Percentiles rank a stretch among this genome's conserved stretches.
Conservation (phyloP, 1,139 yeast species). For the Tardiomyces blankii region DNA sequence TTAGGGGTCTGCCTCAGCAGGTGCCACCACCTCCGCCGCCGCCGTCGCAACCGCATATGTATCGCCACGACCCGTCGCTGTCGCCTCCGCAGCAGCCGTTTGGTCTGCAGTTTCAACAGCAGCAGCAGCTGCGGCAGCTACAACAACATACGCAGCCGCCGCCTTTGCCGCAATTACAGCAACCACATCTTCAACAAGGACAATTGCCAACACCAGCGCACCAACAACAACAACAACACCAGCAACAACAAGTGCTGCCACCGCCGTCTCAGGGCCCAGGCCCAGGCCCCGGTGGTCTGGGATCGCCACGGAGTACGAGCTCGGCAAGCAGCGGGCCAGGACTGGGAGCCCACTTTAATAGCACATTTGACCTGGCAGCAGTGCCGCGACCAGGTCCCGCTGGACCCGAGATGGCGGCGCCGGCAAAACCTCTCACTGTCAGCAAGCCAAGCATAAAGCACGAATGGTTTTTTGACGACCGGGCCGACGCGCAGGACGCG, state of each 20-base stretch:
- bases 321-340: not conserved
- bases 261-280: no score
- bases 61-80: no score
- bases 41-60: not conserved
- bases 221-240: no score
- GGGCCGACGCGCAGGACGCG: slow-evolving; percentile 9
- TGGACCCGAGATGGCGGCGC: slow-evolving; percentile 3
- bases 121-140: no score
- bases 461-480: slow-evolving; percentile 21
- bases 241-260: no score
- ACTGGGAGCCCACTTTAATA: not conserved
- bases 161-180: no score
- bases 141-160: no score
- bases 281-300: no score
- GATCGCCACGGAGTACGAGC: not conserved
- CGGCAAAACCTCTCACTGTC: not conserved
- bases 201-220: no score
- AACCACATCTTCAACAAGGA: no score
- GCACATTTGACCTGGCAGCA: not conserved
- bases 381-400: slow-evolving; percentile 1
- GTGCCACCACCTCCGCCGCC: not conserved
- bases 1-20: not conserved
- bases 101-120: no score
- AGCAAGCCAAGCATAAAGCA: slow-evolving; percentile 6
- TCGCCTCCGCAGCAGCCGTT: no score